phyloP scores from a whole-genome alignment of 2,329 filamentous ascomycete genomes.

The Dactylonectria macrodidyma region DNA sequence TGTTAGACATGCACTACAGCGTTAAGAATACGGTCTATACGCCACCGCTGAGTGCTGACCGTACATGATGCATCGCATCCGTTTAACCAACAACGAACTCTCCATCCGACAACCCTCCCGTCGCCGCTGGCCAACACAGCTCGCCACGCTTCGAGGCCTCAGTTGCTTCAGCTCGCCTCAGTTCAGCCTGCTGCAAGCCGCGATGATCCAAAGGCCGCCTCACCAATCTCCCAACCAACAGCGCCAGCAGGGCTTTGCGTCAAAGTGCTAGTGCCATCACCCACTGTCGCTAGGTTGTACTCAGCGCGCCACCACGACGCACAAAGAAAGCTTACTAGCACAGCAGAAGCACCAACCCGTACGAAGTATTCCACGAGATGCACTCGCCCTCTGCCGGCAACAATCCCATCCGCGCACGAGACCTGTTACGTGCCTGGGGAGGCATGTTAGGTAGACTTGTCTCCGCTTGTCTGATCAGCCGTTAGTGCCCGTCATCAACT shows the following conservation, averaged over 20 bases:
- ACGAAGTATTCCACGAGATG: neutral
- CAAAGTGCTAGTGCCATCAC: neutral
- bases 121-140: constrained; percentile 4
- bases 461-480: constrained; percentile 7
- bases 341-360: neutral
- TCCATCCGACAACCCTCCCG: neutral
- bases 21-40: neutral
- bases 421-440: too few species aligned
- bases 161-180: constrained; percentile 12
- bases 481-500: constrained; percentile 4
- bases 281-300: neutral
- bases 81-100: constrained; percentile 3
- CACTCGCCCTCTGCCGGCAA: neutral
- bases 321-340: neutral
- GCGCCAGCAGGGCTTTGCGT: neutral
- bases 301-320: constrained; percentile 2
- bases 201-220: neutral
- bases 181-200: constrained; percentile 8
- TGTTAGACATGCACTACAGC: neutral
- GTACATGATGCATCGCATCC: constrained; percentile 1
- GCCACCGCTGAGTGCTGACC: neutral
- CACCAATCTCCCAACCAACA: neutral
- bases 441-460: constrained; percentile 1
- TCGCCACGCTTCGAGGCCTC: neutral
- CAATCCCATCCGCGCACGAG: constrained; percentile 6